phyloP scores from a whole-genome alignment of 176 grass and related monocot genomes.

The Typha latifolia region DNA sequence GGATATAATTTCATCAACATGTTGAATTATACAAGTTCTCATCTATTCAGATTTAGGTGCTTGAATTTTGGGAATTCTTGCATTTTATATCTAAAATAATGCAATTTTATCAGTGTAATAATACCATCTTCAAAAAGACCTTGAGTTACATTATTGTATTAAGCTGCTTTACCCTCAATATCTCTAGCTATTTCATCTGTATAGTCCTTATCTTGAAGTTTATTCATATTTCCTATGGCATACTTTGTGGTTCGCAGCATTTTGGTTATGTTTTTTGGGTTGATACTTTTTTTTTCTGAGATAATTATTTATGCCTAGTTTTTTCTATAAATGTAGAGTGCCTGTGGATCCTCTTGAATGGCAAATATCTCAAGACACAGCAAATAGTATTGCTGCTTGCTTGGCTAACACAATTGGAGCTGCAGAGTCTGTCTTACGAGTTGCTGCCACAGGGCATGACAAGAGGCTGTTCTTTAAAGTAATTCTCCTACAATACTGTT shows the following conservation, averaged over 20 bases:
- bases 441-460: constrained; percentile 88
- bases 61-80: no score
- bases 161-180: neutral
- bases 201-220: neutral
- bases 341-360: constrained; percentile 97
- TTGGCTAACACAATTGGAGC: constrained; percentile 91
- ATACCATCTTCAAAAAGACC: neutral
- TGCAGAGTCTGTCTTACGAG: constrained; percentile 80
- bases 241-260: no score
- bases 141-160: neutral
- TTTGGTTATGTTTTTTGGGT: neutral
- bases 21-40: no score
- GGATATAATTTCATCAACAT: no score
- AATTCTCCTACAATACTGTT: constrained; percentile 9
- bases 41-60: no score
- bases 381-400: constrained; percentile 80
- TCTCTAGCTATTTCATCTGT: neutral
- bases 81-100: neutral
- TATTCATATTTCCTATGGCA: no score
- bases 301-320: neutral
- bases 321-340: constrained; percentile 40
- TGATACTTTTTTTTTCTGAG: neutral
- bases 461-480: constrained; percentile 90
- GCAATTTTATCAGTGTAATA: neutral
- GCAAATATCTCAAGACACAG: constrained; percentile 91